phyloP scores from a whole-genome alignment of 1,139 yeast species.

The Kluyveromyces sp. region DNA sequence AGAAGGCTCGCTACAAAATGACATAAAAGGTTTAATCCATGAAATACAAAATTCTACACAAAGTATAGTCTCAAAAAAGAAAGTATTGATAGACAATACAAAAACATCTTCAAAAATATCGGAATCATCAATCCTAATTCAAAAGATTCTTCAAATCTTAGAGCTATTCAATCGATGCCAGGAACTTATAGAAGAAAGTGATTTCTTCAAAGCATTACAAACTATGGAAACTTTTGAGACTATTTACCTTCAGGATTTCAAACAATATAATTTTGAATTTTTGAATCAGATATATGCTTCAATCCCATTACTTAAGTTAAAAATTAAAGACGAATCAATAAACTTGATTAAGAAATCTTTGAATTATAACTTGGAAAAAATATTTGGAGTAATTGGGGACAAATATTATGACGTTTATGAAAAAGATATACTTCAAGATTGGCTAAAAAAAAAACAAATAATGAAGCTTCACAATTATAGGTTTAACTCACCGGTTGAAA shows the following conservation, averaged over 20 bases:
- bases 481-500: conserved; percentile 80
- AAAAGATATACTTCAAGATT: conserved; percentile 37
- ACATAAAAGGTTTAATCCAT: conserved; percentile 28
- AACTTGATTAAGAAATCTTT: conserved; percentile 68
- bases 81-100: conserved; percentile 45
- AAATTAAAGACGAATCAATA: conserved; percentile 74
- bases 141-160: conserved; percentile 69
- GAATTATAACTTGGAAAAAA: conserved; percentile 50
- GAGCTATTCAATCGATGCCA: conserved; percentile 83
- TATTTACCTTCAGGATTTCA: conserved; percentile 56
- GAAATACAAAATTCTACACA: conserved; percentile 58
- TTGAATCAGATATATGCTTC: conserved; percentile 64
- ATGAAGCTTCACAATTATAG: conserved; percentile 50
- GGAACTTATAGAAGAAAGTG: conserved; percentile 59
- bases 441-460: conserved; percentile 30
- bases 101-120: conserved; percentile 53
- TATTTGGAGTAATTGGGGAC: conserved; percentile 53
- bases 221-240: conserved; percentile 67
- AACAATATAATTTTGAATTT: conserved; percentile 58
- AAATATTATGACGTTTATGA: conserved; percentile 46
- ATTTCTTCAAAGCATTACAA: conserved; percentile 78
- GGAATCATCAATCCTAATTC: conserved; percentile 55
- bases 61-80: conserved; percentile 54
- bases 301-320: conserved; percentile 66
- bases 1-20: conserved; percentile 19